Percentiles rank a stretch among this genome's conserved stretches.
Conservation (phyloP, 129 eudicot species). For the Flaveria bidentis region DNA sequence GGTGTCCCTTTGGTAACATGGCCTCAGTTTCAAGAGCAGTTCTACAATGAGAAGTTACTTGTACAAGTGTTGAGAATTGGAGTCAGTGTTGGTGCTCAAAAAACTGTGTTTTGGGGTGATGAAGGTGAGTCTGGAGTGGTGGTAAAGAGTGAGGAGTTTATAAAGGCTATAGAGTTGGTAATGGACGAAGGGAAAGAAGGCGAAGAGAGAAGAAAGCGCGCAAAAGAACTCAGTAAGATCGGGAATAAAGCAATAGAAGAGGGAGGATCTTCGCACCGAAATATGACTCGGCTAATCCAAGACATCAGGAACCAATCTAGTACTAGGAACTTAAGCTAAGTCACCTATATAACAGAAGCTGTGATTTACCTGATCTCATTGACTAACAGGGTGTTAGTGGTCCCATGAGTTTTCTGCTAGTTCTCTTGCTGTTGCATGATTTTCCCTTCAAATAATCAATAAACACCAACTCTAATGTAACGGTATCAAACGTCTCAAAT, state of each 20-base stretch:
- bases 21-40: slow-evolving; percentile 66
- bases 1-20: slow-evolving; percentile 68
- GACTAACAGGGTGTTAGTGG: too few species aligned
- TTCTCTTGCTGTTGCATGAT: not conserved
- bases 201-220: slow-evolving; percentile 40
- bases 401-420: not conserved
- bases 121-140: slow-evolving; percentile 29
- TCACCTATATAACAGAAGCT: too few species aligned
- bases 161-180: slow-evolving; percentile 32
- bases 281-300: slow-evolving; percentile 32
- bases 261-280: slow-evolving; percentile 46
- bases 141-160: slow-evolving; percentile 35
- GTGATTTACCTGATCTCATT: too few species aligned
- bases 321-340: not conserved
- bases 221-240: slow-evolving; percentile 23
- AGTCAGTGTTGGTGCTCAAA: slow-evolving; percentile 44
- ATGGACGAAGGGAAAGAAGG: slow-evolving; percentile 43
- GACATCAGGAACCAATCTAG: slow-evolving; percentile 30
- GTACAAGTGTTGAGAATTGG: slow-evolving; percentile 49
- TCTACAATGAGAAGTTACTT: slow-evolving; percentile 49
- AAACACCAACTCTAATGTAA: not conserved
- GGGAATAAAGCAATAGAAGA: slow-evolving; percentile 42
- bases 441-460: not conserved
- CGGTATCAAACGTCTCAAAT: not conserved
- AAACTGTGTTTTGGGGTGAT: slow-evolving; percentile 21